Percentiles rank a stretch among this genome's conserved stretches.
Conservation (phyloP, 1,139 yeast species). For the Saccharomycopsis hybrid region DNA sequence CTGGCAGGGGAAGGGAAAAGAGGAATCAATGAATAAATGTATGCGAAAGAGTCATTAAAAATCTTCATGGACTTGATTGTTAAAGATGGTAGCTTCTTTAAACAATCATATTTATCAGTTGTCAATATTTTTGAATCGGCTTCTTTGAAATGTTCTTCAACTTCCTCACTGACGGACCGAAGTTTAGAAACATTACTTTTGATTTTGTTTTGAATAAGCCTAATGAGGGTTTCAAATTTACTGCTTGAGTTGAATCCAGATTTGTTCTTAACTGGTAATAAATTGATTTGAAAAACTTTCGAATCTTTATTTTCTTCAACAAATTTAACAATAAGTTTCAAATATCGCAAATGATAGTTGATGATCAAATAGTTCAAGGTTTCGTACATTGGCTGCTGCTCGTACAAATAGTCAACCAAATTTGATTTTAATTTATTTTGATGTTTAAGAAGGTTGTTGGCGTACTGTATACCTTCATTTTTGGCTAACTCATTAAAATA, state of each 20-base stretch:
- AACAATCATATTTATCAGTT: slow-evolving; percentile 5
- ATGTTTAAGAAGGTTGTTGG: background rate
- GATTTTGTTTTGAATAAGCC: slow-evolving; percentile 14
- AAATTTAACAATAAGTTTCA: slow-evolving; percentile 14
- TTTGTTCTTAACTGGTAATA: slow-evolving; percentile 14
- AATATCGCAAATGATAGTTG: slow-evolving; percentile 18
- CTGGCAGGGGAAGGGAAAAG: slow-evolving; percentile 12
- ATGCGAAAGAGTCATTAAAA: slow-evolving; percentile 18
- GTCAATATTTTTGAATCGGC: slow-evolving; percentile 8
- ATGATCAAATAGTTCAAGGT: slow-evolving; percentile 6
- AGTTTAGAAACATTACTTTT: slow-evolving; percentile 13
- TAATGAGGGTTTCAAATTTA: slow-evolving; percentile 17
- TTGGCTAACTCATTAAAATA: background rate
- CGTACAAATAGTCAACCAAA: slow-evolving; percentile 9
- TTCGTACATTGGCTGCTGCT: slow-evolving; percentile 17
- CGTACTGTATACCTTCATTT: background rate
- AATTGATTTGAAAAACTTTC: slow-evolving; percentile 9
- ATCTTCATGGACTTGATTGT: slow-evolving; percentile 10
- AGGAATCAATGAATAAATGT: slow-evolving; percentile 16
- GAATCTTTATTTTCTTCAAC: slow-evolving; percentile 16
- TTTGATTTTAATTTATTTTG: background rate
- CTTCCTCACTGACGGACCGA: background rate
- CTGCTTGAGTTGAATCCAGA: background rate
- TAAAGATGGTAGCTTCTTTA: slow-evolving; percentile 9
- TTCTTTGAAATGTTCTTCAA: background rate